phyloP scores from a whole-genome alignment of 2,329 filamentous ascomycete genomes.

The Dactylonectria estremocensis region DNA sequence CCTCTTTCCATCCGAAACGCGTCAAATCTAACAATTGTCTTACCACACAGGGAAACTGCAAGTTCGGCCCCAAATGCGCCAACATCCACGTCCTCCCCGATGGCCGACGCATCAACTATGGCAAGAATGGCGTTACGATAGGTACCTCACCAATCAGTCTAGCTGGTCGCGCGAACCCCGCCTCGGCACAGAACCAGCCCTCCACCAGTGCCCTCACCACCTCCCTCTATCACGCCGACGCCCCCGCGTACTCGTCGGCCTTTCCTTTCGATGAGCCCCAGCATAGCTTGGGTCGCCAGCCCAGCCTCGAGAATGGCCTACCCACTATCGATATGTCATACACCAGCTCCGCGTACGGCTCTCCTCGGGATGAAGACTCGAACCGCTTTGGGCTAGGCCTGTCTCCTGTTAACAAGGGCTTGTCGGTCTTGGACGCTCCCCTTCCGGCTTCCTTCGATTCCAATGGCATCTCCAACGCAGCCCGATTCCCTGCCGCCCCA shows the following conservation, averaged over 20 bases:
- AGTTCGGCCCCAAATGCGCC: conserved; percentile 98
- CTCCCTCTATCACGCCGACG: conserved; percentile 63
- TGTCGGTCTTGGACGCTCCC: conserved; percentile 95
- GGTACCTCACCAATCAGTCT: conserved; percentile 72
- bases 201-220: conserved; percentile 79
- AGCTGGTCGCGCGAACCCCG: conserved; percentile 74
- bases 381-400: conserved; percentile 78
- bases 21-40: conserved; percentile 41
- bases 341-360: conserved; percentile 79
- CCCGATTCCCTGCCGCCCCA: conserved; percentile 82
- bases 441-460: conserved; percentile 96
- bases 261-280: conserved; percentile 60
- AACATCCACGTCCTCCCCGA: conserved; percentile 96
- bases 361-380: conserved; percentile 79
- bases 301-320: conserved; percentile 69
- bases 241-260: conserved; percentile 55
- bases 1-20: conserved; percentile 19
- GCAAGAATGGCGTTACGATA: conserved; percentile 78
- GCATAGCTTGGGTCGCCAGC: conserved; percentile 63
- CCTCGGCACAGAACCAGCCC: conserved; percentile 67
- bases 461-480: conserved; percentile 93
- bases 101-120: conserved; percentile 90
- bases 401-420: conserved; percentile 79
- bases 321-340: conserved; percentile 74
- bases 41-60: conserved; percentile 87